Conservation (phyloP, 805 yeast genomes). For the Pichia manshurica region DNA sequence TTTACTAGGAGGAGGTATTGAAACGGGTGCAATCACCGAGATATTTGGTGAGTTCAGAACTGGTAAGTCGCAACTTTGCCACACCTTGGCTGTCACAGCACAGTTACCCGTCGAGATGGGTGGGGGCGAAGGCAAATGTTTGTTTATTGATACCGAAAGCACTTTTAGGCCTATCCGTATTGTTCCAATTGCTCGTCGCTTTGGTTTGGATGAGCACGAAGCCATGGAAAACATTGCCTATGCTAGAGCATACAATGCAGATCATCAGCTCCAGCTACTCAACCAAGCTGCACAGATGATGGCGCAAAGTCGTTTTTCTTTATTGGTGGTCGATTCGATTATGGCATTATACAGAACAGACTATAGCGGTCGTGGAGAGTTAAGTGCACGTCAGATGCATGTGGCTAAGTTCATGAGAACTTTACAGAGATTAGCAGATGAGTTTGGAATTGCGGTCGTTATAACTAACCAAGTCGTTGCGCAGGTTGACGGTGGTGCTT, state of each 20-base stretch:
- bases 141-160: slow-evolving; percentile 95
- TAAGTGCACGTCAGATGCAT: slow-evolving; percentile 90
- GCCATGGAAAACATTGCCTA: slow-evolving; percentile 97
- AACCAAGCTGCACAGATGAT: slow-evolving; percentile 93
- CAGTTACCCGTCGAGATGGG: slow-evolving; percentile 95
- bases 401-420: slow-evolving; percentile 91
- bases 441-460: slow-evolving; percentile 94
- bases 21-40: slow-evolving; percentile 95
- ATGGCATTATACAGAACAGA: slow-evolving; percentile 97
- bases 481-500: slow-evolving; percentile 86
- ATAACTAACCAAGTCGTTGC: slow-evolving; percentile 97
- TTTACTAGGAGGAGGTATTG: slow-evolving; percentile 91
- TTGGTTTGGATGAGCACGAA: slow-evolving; percentile 86
- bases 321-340: slow-evolving; percentile 91
- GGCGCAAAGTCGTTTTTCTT: slow-evolving; percentile 87
- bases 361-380: slow-evolving; percentile 90
- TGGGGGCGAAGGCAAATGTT: slow-evolving; percentile 97
- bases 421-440: slow-evolving; percentile 90
- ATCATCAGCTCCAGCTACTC: slow-evolving; percentile 82
- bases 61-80: slow-evolving; percentile 95
- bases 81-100: slow-evolving; percentile 93
- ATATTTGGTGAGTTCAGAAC: slow-evolving; percentile 96
- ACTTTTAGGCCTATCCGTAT: slow-evolving; percentile 91
- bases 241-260: slow-evolving; percentile 96
- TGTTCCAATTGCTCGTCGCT: slow-evolving; percentile 84